A percentile compares a stretch with the other conserved stretches of the same genome.
Conservation (phyloP, 441 rosid species). For the Monsonia emarginata region DNA sequence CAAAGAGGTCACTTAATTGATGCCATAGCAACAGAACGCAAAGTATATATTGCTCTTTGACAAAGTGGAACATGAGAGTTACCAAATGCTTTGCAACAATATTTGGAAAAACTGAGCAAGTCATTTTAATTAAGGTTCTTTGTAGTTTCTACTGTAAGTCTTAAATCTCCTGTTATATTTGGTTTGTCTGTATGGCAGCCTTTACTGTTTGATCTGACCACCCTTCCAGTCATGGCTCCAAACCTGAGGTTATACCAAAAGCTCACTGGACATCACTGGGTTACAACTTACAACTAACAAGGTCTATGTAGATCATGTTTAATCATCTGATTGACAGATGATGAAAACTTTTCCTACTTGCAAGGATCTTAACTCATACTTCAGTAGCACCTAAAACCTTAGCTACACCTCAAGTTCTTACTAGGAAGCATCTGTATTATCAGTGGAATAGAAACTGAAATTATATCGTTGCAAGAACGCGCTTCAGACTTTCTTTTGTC, state of each 20-base stretch:
- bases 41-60: conserved; percentile 45
- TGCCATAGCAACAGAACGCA: conserved; percentile 57
- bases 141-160: not conserved
- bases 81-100: conserved; percentile 47
- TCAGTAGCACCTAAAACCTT: not conserved
- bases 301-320: not conserved
- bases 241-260: not conserved
- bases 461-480: not conserved
- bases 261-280: not conserved
- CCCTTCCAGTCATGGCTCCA: not conserved
- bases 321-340: not conserved
- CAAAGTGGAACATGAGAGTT: conserved; percentile 37
- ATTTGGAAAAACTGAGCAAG: conserved; percentile 6
- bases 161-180: not conserved
- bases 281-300: not conserved
- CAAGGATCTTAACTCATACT: not conserved
- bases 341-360: not conserved
- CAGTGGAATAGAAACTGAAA: not conserved
- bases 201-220: not conserved
- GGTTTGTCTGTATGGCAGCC: not conserved
- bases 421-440: not conserved
- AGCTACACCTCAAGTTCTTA: not conserved
- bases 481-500: not conserved
- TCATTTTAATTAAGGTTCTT: conserved; percentile 13
- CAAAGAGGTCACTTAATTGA: conserved; percentile 66